Base-by-base conservation (phyloP, 495 filamentous ascomycete species). In the Trichoderma virens region DNA sequence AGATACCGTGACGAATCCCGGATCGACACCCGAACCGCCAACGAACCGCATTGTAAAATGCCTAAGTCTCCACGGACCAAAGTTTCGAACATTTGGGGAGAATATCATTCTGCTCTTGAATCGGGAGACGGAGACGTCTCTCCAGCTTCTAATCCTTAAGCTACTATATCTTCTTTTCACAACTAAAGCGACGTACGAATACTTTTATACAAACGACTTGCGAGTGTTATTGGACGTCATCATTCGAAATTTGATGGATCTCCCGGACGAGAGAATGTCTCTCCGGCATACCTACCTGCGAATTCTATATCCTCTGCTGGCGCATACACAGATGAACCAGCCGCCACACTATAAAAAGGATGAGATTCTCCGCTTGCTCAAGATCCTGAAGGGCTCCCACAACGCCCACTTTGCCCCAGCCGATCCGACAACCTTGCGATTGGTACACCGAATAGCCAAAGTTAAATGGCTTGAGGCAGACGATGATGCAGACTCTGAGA, bases 161-260 rank as follows among this genome's bases (percentile, higher is more conserved):
- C 85, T 97, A 20, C 80, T 98, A 31, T 98, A 96, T 74, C 85
- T 98, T 45, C 83, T 98, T 11, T 98, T 98, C 76, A 96, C 92
- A 11, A 97, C 91, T 14, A 83, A 85, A 4, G 84, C 89, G 31
- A 98, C 95, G 1, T 89, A 92, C 74, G 94, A 98, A 73, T 98
- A 98, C 74, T 98, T 98, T 74, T 98, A 97, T 71, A 96, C 91
- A 23, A 98, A 98, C 73, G 94, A 98, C 70, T 82, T 98, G 8
- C 90, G 90, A 47, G 94, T 98, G 14, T 84, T 98, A 16, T 84
- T 98, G 45, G 94, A 98, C 70, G 93, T 98, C 70, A 90, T 98
- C 62, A 91, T 98, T 64, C 92, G 94, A 39, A 98, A 98, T 68
- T 81, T 98, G 14, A 85, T 98, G 41, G 94, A 98, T 72, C 82